Evolutionary conservation across 495 filamentous ascomycete genomes (phyloP), one percentile per base, ranked within the genome.

Genomic region (Aspergillus asperescens): DNA sequence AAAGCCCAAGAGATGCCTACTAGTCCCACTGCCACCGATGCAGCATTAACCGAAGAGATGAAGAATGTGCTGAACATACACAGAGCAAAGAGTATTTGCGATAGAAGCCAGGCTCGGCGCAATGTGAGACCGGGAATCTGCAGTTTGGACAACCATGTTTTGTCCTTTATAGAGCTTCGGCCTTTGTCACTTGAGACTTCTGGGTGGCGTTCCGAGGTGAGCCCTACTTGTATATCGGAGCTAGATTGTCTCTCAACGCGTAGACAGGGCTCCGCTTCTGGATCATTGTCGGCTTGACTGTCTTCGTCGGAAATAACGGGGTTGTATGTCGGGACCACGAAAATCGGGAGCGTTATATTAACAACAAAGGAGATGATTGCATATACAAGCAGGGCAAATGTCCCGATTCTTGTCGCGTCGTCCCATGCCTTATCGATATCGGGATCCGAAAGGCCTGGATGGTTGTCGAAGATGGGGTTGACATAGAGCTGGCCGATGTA

Each of bases 401-500:
- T 90, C 10, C 88, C 90, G 28, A 87, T 72, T 7, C 89, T 80
- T 1, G 90, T 96, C 15, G 84, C 90, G 23, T 81, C 74, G 62
- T 94, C 89, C 81, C 89, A 95, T 1, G 86, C 74, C 39, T 79
- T 61, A 56, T 95, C 82, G 49, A 94, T 78, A 62, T 95, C 81
- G 29, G 77, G 78, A 1, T 81, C 73, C 2, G 85, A 79, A 74
- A 95, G 85, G 61, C 89, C 60, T 3, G 88, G 88, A 58, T 95
- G 83, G 43, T 77, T 71, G 56, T 80, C 77, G 48, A 95, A 85
- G 49, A 78, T 85, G 0, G 89, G 89, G 60, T 94, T 84, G 32
- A 86, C 85, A 61, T 94, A 93, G 47, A 94, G 84, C 64, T 96
- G 88, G 46, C 86, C 90, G 60, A 95, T 84, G 65, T 90, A 96